Conservation (phyloP, 78 protist genomes). For the Dictyostelium capitatum region DNA sequence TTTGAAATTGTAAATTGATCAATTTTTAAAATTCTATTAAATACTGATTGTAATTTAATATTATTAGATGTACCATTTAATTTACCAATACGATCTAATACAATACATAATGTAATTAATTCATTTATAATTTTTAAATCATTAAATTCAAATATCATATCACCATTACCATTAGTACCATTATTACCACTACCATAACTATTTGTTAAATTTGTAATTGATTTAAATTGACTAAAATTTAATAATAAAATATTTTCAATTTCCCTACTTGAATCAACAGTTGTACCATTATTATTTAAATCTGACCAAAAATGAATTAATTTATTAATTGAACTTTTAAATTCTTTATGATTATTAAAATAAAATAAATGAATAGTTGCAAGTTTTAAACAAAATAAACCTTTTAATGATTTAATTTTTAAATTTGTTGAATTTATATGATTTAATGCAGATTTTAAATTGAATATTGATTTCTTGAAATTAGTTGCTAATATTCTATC, state of each 20-base stretch:
- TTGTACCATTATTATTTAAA: background rate
- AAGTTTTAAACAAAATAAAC: slow-evolving; percentile 24
- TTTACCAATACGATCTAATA: background rate
- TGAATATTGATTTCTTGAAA: background rate
- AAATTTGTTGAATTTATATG: background rate
- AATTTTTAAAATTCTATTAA: background rate
- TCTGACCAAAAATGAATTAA: background rate
- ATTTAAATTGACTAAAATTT: background rate
- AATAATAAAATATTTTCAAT: background rate
- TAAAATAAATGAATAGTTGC: slow-evolving; percentile 46
- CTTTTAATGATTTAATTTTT: background rate
- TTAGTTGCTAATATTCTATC: background rate
- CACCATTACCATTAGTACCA: no score
- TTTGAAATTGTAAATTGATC: slow-evolving; percentile 1
- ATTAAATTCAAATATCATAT: background rate
- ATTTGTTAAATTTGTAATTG: no score
- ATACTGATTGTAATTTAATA: background rate
- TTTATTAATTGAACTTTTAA: background rate
- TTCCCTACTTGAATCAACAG: background rate
- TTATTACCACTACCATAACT: no score
- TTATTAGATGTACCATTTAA: background rate
- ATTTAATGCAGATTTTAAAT: background rate
- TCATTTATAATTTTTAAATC: slow-evolving; percentile 4
- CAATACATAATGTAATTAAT: background rate
- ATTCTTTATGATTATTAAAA: background rate